A percentile compares a stretch with the other conserved stretches of the same genome.
Conservation (phyloP, 1,284 basidiomycete genomes). For the Cryptococcus neoformans region DNA sequence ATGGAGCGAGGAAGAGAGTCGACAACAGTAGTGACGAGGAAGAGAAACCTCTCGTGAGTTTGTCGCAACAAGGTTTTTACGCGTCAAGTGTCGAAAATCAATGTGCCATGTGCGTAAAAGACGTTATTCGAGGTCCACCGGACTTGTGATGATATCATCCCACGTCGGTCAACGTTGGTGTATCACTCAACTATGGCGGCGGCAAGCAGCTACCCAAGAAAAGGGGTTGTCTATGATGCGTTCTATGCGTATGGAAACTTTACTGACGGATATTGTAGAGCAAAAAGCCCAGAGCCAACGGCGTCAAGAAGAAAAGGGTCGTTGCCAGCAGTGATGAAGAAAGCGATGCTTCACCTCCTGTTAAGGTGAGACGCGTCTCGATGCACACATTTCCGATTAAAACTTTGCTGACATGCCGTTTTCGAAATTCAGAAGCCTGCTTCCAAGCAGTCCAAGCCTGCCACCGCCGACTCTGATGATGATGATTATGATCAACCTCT, state of each 20-base stretch:
- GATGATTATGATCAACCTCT: slow-evolving; percentile 53
- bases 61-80: background rate
- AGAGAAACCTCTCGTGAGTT: slow-evolving; percentile 46
- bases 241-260: too few species aligned
- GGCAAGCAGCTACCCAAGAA: too few species aligned
- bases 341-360: slow-evolving; percentile 22
- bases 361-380: slow-evolving; percentile 7
- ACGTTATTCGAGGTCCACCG: too few species aligned
- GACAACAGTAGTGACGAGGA: slow-evolving; percentile 30
- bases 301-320: slow-evolving; percentile 32
- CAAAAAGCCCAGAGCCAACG: slow-evolving; percentile 25
- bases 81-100: too few species aligned
- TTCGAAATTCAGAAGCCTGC: slow-evolving; percentile 7
- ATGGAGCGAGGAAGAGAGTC: slow-evolving; percentile 12
- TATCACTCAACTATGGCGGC: background rate
- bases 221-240: too few species aligned
- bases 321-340: slow-evolving; percentile 38
- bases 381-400: background rate
- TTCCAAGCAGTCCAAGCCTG: slow-evolving; percentile 8
- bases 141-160: background rate
- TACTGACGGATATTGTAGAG: background rate
- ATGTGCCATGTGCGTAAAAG: too few species aligned
- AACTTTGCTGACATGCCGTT: background rate
- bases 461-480: slow-evolving; percentile 15
- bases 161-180: background rate